Base-by-base conservation (phyloP, 768 basidiomycete genomes). In the Kwoniella dendrophila region DNA sequence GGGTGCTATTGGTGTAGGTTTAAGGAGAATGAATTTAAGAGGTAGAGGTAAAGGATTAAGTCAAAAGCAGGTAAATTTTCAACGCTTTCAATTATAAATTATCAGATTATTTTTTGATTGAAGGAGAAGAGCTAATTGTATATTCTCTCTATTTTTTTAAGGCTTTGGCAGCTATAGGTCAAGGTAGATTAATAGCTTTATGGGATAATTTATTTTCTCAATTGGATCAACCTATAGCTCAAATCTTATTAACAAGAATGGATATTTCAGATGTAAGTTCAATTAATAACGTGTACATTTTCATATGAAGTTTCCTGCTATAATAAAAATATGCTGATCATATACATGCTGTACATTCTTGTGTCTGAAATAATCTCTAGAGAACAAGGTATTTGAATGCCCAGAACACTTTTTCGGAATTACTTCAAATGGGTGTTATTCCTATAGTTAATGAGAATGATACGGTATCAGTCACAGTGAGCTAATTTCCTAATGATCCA, bases 391-490 rank as follows among this genome's bases (percentile, higher is more conserved):
- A 98, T 76, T 80, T 97, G 59, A 99, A 99, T 76, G 96, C 95
- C 0, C 90, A 92, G 59, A 97, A 96, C 71, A 98, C 96, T 0
- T 85, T 99, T 78, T 88, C 88, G 34, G 92, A 97, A 71, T 83
- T 99, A 11, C 81, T 99, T 27, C 86, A 85, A 2, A 90, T 97
- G 88, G 95, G 94, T 16, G 91, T 98, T 0, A 87, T 99, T 0
- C 96, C 96, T 2, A 97, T 99, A 66, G 93, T 99, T 56, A 99
- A 99, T 79, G 96, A 99, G 79, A 99, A 99, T 71, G 96, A 99
- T 77, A 98, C 96, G 0, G 87, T 99, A 34, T 95, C 94, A 24
- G 96, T 99, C 61, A 92, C 92, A 81, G 92, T 95, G 76, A 67
- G 71, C 24, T 52, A 0, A 36, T 18, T 24, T 38, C 3, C 20